Conservation (phyloP, 2,329 filamentous ascomycete species). For the Alternaria atra region DNA sequence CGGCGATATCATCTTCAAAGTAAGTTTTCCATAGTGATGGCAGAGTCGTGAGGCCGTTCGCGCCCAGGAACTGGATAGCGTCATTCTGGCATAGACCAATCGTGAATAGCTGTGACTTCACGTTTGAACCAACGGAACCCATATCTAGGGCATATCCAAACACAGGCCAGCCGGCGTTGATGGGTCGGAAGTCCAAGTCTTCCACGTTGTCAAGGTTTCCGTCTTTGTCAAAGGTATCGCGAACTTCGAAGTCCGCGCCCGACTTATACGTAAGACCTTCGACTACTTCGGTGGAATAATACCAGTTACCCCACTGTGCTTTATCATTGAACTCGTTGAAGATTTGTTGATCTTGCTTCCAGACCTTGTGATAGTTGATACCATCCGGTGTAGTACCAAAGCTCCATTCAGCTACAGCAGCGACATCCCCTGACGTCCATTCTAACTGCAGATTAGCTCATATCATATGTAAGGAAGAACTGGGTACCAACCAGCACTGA, state of each 20-base stretch:
- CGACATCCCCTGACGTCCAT: conserved; percentile 72
- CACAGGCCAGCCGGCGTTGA: conserved; percentile 61
- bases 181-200: conserved; percentile 62
- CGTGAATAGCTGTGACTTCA: conserved; percentile 57
- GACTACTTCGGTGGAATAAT: conserved; percentile 59
- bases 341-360: conserved; percentile 57
- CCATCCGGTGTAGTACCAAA: conserved; percentile 51
- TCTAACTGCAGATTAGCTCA: conserved; percentile 58
- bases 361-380: conserved; percentile 69
- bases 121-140: conserved; percentile 52
- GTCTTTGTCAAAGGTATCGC: conserved; percentile 55
- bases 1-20: conserved; percentile 55
- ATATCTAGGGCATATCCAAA: conserved; percentile 63
- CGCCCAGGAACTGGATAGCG: conserved; percentile 61
- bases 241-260: conserved; percentile 58
- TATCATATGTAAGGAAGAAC: too few relatives aligned
- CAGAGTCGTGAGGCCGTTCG: conserved; percentile 49
- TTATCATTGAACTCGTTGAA: conserved; percentile 60
- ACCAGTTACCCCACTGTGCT: conserved; percentile 64
- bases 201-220: conserved; percentile 57
- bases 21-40: conserved; percentile 62
- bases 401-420: conserved; percentile 69
- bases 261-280: conserved; percentile 58
- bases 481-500: conserved; percentile 67
- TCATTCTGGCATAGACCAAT: conserved; percentile 61